Evolutionary conservation across 2,329 filamentous ascomycete genomes (phyloP).

Genomic region (Emergomyces orientalis): DNA sequence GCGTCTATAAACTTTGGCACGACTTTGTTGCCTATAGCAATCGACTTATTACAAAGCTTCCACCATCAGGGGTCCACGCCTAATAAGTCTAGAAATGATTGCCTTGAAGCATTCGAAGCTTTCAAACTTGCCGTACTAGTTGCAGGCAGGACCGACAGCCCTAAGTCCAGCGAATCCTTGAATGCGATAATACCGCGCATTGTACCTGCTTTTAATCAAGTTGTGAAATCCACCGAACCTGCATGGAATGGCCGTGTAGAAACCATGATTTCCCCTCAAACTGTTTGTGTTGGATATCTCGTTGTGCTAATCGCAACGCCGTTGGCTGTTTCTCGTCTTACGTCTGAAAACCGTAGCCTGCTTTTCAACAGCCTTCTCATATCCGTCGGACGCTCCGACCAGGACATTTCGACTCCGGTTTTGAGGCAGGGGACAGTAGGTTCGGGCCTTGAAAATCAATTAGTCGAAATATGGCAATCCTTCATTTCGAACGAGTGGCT

Average conservation of each 20-base stretch:
- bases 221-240: conserved; percentile 20
- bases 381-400: background rate
- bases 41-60: conserved; percentile 24
- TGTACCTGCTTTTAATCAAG: conserved; percentile 16
- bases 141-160: conserved; percentile 18
- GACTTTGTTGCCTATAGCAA: conserved; percentile 23
- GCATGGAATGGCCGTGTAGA: conserved; percentile 33
- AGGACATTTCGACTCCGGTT: background rate
- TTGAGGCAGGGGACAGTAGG: background rate
- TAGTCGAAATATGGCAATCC: conserved; percentile 31
- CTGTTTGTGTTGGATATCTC: conserved; percentile 26
- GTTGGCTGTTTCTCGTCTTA: conserved; percentile 23
- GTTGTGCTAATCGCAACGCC: conserved; percentile 27
- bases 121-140: conserved; percentile 26
- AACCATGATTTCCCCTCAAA: conserved; percentile 23
- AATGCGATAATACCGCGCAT: conserved; percentile 17
- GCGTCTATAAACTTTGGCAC: conserved; percentile 17
- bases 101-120: conserved; percentile 32
- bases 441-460: conserved; percentile 10
- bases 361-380: conserved; percentile 28
- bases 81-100: conserved; percentile 15
- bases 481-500: conserved; percentile 34
- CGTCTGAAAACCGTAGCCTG: conserved; percentile 23
- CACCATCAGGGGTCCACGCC: conserved; percentile 21
- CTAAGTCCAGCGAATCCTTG: conserved; percentile 17